Evolutionary conservation across 2,329 filamentous ascomycete species (phyloP).

Genomic region (Ophiostoma ulmi): DNA sequence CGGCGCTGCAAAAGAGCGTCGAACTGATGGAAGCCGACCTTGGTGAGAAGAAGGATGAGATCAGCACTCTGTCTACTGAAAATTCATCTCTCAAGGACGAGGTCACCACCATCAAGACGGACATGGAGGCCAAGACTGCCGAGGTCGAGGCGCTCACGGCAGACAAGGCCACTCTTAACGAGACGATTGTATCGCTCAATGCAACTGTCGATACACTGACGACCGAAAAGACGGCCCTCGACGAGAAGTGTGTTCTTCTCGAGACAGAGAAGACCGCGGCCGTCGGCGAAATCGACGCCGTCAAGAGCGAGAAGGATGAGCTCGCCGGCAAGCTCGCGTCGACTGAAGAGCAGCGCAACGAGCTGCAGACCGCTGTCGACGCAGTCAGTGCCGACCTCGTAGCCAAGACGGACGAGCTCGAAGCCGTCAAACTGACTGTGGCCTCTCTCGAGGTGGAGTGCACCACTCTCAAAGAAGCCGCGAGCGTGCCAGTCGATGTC

Average conservation of each 20-base stretch:
- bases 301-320: conserved; percentile 1
- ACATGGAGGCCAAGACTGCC: conserved; percentile 5
- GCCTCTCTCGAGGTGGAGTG: conserved; percentile 5
- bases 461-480: not conserved
- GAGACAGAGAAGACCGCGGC: not conserved
- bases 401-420: conserved; percentile 18
- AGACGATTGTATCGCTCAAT: conserved; percentile 11
- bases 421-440: not conserved
- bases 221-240: conserved; percentile 8
- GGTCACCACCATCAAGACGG: not conserved
- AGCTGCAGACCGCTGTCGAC: conserved; percentile 13
- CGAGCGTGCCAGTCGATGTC: not conserved
- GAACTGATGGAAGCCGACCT: conserved; percentile 1
- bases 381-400: conserved; percentile 10
- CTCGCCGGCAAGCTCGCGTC: not conserved
- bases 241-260: not conserved
- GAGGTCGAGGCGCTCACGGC: conserved; percentile 11
- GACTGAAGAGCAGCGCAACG: conserved; percentile 5
- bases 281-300: not conserved
- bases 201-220: not conserved
- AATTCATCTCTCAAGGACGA: not conserved
- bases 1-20: conserved; percentile 15
- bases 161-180: conserved; percentile 12
- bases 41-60: not conserved
- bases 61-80: conserved; percentile 8